Evolutionary conservation across 176 grass and related monocot species (phyloP), one percentile per base, ranked within the genome.

Genomic region (sorghum (Sorghum bicolor)): DNA sequence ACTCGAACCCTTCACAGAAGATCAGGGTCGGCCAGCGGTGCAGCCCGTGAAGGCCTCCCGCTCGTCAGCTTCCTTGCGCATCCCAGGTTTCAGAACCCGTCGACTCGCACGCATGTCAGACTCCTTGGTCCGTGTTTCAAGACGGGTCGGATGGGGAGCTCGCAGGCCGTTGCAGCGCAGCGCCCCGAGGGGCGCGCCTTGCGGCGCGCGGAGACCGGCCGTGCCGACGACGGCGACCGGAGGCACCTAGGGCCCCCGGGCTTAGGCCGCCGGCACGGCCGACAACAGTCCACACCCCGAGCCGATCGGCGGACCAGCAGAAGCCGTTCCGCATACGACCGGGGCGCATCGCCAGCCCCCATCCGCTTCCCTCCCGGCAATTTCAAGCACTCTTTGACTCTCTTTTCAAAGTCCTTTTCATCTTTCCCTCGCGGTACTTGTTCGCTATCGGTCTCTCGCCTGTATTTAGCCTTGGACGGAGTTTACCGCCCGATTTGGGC

Each of bases 1-100:
- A 89, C 91, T 93, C 91, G 91, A 93, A 90, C 87, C 91, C n/a
- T n/a, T n/a, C n/a, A n/a, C n/a, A n/a, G n/a, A n/a, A n/a, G 90
- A 86, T 92, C 87, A 17, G 69, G 83, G 87, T 89, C 67, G 87
- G 90, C 83, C 80, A 74, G 76, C 77, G 81, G 85, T 87, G 85
- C 13, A 13, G 29, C 63, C 29, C 29, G 14, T 32, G 13, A 65
- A 2, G 29, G 29, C 62, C 28, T 65, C 63, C 63, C 29, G 13
- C 63, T 32, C 1, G 5, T 65, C 63, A 65, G 63, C 63, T 65
- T 65, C 63, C 63, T 65, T 65, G 58, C 24, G 25, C 58, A 28
- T 62, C 25, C 10, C 10, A 29, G 58, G 58, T 62, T 62, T 62
- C 1, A 1, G 24, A 31, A 48, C 70, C 43, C 70, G 26, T 73